Evolutionary conservation across 495 filamentous ascomycete genomes (phyloP).

Genomic region (Hyaloscypha finlandica): DNA sequence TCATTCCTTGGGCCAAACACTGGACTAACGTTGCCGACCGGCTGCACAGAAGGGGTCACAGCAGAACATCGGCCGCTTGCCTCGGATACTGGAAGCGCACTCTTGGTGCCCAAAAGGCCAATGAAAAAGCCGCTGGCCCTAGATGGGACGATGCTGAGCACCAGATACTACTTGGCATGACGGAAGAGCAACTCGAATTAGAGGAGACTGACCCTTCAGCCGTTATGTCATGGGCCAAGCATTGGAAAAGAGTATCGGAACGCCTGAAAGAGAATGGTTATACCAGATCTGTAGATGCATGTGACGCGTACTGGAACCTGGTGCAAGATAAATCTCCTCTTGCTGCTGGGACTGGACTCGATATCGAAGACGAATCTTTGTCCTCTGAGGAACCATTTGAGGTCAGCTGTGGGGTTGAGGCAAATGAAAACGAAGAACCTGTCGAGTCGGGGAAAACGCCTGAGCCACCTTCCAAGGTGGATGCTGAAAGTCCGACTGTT

Average conservation of each 20-base stretch:
- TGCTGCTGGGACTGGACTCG: not conserved
- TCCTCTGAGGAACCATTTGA: not conserved
- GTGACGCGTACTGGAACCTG: conserved; percentile 17
- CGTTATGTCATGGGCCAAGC: conserved; percentile 8
- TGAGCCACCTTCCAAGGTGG: not conserved
- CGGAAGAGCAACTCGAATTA: conserved; percentile 15
- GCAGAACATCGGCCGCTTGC: conserved; percentile 9
- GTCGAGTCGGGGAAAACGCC: not conserved
- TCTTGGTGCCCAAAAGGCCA: not conserved
- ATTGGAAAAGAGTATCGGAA: conserved; percentile 17
- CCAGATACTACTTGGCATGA: conserved; percentile 14
- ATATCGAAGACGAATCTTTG: not conserved
- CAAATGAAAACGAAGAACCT: not conserved
- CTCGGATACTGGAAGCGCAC: conserved; percentile 14
- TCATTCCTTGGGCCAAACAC: conserved; percentile 11
- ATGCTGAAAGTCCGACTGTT: not conserved
- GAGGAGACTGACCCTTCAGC: conserved; percentile 11
- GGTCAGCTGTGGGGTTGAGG: not conserved
- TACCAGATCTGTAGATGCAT: conserved; percentile 3
- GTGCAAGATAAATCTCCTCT: not conserved
- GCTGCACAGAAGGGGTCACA: conserved; percentile 6
- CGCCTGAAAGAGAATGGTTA: conserved; percentile 13
- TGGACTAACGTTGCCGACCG: conserved; percentile 8
- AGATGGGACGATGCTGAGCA: conserved; percentile 21
- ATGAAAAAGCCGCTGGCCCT: conserved; percentile 15